phyloP scores from a whole-genome alignment of 106 monocot genomes.

The Vanilla planifolia region DNA sequence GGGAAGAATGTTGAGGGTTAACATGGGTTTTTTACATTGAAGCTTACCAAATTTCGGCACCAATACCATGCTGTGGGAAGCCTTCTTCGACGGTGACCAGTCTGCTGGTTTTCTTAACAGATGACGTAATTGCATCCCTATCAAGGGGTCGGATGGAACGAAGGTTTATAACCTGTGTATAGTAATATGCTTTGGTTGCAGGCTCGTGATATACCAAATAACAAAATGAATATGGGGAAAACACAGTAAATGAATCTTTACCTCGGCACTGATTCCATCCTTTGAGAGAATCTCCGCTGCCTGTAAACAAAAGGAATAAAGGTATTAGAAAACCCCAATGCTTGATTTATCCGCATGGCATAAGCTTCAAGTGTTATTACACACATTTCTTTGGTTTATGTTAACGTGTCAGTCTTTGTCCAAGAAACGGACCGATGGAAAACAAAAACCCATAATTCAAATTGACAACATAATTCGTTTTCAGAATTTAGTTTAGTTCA shows the following conservation, averaged over 20 bases:
- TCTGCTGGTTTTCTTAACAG: slow-evolving; percentile 90
- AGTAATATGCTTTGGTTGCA: background rate
- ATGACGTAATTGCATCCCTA: slow-evolving; percentile 71
- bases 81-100: slow-evolving; percentile 92
- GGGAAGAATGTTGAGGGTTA: no score
- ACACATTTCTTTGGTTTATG: no score
- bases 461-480: no score
- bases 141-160: slow-evolving; percentile 90
- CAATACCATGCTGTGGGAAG: slow-evolving; percentile 86
- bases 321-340: background rate
- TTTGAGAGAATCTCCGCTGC: slow-evolving; percentile 70
- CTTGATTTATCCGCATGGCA: no score
- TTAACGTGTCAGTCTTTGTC: no score
- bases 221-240: background rate
- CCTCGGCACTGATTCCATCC: slow-evolving; percentile 80
- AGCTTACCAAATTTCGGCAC: slow-evolving; percentile 78
- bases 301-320: slow-evolving; percentile 17
- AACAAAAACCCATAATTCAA: no score
- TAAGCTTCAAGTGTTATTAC: no score
- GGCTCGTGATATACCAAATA: background rate
- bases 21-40: no score
- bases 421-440: no score
- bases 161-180: slow-evolving; percentile 77
- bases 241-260: slow-evolving; percentile 10
- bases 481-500: no score